These are phyloP conservation scores for Ceriops tagal DNA, from an alignment of 345 rosid species.

Conservation along the genomic window DNA sequence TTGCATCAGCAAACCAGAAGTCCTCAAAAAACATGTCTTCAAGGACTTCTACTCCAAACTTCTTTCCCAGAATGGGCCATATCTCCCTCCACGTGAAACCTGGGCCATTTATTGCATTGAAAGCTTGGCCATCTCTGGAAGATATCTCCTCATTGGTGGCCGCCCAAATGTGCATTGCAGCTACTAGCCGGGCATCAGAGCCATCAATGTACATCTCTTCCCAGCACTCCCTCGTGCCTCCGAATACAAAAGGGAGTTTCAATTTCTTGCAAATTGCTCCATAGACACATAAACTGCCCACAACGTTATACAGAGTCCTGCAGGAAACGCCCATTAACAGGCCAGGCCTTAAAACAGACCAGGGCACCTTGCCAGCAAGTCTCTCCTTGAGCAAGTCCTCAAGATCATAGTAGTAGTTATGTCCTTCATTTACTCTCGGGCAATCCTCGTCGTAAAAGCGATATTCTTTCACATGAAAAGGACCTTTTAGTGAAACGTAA, in stretches of 20 bases:
- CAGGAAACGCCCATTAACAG: slow-evolving; percentile 64
- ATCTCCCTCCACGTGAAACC: slow-evolving; percentile 82
- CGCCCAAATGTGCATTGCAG: slow-evolving; percentile 78
- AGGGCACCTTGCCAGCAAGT: slow-evolving; percentile 38
- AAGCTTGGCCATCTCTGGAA: slow-evolving; percentile 50
- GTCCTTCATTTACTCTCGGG: slow-evolving; percentile 38
- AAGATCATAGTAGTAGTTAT: slow-evolving; percentile 61
- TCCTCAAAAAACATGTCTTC: slow-evolving; percentile 42
- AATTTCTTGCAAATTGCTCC: slow-evolving; percentile 61
- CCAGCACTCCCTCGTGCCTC: slow-evolving; percentile 81
- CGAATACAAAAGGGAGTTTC: slow-evolving; percentile 78
- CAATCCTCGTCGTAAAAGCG: slow-evolving; percentile 51
- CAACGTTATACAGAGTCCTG: slow-evolving; percentile 59
- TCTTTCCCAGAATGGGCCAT: slow-evolving; percentile 59
- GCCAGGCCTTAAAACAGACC: slow-evolving; percentile 92
- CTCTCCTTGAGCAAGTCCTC: slow-evolving; percentile 72
- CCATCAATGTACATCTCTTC: slow-evolving; percentile 77
- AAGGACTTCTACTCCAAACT: slow-evolving; percentile 48
- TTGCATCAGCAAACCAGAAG: slow-evolving; percentile 41
- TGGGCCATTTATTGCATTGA: slow-evolving; percentile 65
- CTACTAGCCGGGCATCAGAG: slow-evolving; percentile 67
- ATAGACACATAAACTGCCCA: slow-evolving; percentile 76
- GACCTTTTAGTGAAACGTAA: slow-evolving; percentile 46
- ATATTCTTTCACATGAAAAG: slow-evolving; percentile 15
- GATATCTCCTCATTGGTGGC: slow-evolving; percentile 44